Conservation (phyloP, 192 early-diverging fungal genomes). For the Mortierella antarctica region DNA sequence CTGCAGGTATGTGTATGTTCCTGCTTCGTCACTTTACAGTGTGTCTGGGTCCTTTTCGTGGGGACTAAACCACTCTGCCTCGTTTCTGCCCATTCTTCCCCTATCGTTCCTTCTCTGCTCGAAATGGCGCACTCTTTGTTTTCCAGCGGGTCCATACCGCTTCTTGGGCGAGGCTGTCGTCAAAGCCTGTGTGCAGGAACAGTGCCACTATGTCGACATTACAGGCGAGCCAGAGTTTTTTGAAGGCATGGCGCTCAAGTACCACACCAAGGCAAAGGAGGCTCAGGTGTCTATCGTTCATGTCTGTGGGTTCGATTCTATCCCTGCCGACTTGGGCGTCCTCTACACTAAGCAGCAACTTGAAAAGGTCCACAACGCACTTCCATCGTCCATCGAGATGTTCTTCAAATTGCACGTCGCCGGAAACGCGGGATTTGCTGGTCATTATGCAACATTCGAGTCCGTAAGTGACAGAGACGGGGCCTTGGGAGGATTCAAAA, state of each 20-base stretch:
- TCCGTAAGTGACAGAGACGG: conserved; percentile 51
- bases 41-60: too few relatives aligned
- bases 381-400: conserved; percentile 69
- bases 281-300: conserved; percentile 66
- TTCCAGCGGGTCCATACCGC: conserved; percentile 68
- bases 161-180: conserved; percentile 74
- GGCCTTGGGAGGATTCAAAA: background rate
- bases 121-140: background rate
- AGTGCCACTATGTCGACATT: conserved; percentile 69
- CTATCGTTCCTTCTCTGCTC: background rate
- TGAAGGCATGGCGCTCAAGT: conserved; percentile 68
- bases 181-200: conserved; percentile 63
- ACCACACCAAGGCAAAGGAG: conserved; percentile 61
- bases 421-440: conserved; percentile 61
- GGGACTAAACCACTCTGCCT: background rate
- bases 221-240: conserved; percentile 75
- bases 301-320: conserved; percentile 60
- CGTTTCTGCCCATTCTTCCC: background rate
- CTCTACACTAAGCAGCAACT: conserved; percentile 67
- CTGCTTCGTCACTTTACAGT: background rate
- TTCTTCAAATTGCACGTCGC: conserved; percentile 60
- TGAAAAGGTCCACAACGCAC: conserved; percentile 28
- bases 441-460: conserved; percentile 74
- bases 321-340: conserved; percentile 76
- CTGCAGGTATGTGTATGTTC: conserved; percentile 31